Evolutionary conservation across 768 basidiomycete genomes (phyloP).

Genomic region (Boletus rex-veris): DNA sequence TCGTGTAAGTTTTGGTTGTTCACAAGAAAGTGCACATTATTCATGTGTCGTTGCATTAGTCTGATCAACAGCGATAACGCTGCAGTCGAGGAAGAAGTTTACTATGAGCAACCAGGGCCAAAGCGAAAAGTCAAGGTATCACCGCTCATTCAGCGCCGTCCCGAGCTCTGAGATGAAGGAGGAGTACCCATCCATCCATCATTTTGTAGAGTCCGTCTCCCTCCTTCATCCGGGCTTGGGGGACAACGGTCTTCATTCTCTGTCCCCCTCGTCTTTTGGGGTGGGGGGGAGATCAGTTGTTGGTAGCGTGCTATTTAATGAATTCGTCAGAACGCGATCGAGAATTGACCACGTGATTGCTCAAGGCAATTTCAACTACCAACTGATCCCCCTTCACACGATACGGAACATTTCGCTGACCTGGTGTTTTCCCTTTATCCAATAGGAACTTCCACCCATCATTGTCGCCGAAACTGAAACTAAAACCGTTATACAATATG

Average conservation of each 20-base stretch:
- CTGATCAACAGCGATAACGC: slow-evolving; percentile 67
- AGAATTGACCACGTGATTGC: slow-evolving; percentile 25
- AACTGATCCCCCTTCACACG: slow-evolving; percentile 36
- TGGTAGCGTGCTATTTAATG: slow-evolving; percentile 17
- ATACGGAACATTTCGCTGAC: slow-evolving; percentile 34
- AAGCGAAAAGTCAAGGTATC: slow-evolving; percentile 91
- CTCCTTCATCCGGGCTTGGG: slow-evolving; percentile 91
- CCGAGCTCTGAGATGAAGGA: slow-evolving; percentile 95
- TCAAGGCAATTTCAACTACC: slow-evolving; percentile 31
- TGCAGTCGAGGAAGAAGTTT: slow-evolving; percentile 73
- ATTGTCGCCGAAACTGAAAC: slow-evolving; percentile 52
- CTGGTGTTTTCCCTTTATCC: slow-evolving; percentile 16
- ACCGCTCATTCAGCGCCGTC: slow-evolving; percentile 76
- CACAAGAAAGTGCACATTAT: neutral
- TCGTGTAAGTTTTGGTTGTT: slow-evolving; percentile 55
- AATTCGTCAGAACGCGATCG: slow-evolving; percentile 30
- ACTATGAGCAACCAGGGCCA: slow-evolving; percentile 64
- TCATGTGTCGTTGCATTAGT: slow-evolving; percentile 34
- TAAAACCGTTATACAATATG: slow-evolving; percentile 56
- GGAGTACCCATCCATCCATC: slow-evolving; percentile 40
- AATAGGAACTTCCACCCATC: slow-evolving; percentile 42
- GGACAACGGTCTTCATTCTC: slow-evolving; percentile 66
- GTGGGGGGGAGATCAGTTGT: slow-evolving; percentile 38
- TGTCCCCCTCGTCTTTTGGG: slow-evolving; percentile 67
- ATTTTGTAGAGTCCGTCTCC: slow-evolving; percentile 72